Evolutionary conservation across 495 filamentous ascomycete genomes (phyloP), one percentile per base, ranked within the genome.

Genomic region (Xylaria venustula): DNA sequence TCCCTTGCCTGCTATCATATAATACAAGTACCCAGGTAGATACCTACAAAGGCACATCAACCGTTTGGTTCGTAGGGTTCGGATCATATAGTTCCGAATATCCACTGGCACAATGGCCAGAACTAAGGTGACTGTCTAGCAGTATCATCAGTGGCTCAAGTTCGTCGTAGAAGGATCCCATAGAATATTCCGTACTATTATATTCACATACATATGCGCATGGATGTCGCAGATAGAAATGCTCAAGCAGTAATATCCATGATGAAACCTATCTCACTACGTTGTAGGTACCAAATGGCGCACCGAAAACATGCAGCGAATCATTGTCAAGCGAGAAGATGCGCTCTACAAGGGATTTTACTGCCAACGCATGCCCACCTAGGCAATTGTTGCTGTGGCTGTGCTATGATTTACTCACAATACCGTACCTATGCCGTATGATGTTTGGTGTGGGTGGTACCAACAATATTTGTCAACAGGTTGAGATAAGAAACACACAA

Each of bases 401-500:
- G 30, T 48, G 54, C 54, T 25, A 23, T 36, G 20, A 48, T 9
- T 12, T 23, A 14, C 17, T 22, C 28, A 14, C 36, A 7, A 25
- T 23, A 34, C 5, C 5, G 5, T 34, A 5, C 30, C 30, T 11
- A 55, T 46, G 40, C 25, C 3, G 40, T n/a, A 12, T n/a, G 42
- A 3, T 23, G 30, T 48, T 37, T 54, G 17, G 53, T 44, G 53
- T 55, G 40, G 37, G 52, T 54, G 25, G 37, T 30, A 51, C 48
- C 32, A 54, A n/a, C 22, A 30, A 56, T 46, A 56, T 56, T 55
- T 55, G 53, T 56, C 53, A 56, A 32, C n/a, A 11, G 22, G 17
- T 34, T 46, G 9, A 19, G 25, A 46, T 42, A 54, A 45, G 14
- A 15, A 23, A 23, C n/a, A 20, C 5, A 2, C 6, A 20, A 7